Percentiles rank a stretch among this genome's conserved stretches.
Evolutionary conservation across 2,329 filamentous ascomycete species (phyloP).

Genomic region (Calonectria crousiana): DNA sequence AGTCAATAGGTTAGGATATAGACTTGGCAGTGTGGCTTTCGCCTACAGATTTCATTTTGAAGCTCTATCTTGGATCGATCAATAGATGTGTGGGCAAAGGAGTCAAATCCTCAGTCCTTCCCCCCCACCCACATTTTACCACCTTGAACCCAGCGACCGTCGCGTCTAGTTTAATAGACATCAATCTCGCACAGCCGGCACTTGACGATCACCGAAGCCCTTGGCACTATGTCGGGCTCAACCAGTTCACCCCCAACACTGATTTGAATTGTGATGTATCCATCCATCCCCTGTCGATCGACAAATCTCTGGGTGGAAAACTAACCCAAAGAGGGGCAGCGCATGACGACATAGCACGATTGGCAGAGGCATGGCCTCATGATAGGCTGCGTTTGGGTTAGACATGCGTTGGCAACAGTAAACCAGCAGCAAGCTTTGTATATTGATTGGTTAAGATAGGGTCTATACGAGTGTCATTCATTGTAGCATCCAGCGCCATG

Average conservation of each 20-base stretch:
- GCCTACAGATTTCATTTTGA: constrained; percentile 12
- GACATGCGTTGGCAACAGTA: not conserved
- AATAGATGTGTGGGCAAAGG: constrained; percentile 29
- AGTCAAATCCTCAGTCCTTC: constrained; percentile 4
- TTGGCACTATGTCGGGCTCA: not conserved
- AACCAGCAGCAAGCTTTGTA: not conserved
- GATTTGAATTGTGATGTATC: not conserved
- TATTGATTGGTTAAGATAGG: not conserved
- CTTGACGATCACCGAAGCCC: not conserved
- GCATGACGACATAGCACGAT: not conserved
- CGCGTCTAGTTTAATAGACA: not conserved
- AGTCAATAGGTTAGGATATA: constrained; percentile 37
- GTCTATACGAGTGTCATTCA: constrained; percentile 3
- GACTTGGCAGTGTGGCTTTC: constrained; percentile 32
- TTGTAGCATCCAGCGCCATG: constrained; percentile 30
- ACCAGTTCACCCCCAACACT: not conserved
- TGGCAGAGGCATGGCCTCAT: not conserved
- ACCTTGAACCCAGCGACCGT: not conserved
- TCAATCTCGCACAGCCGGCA: not conserved
- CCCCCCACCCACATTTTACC: not conserved
- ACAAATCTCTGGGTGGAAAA: not conserved
- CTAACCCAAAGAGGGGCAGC: not conserved
- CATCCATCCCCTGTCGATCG: not conserved
- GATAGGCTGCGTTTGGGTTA: not conserved
- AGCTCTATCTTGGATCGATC: constrained; percentile 17